Base-by-base conservation (phyloP, 441 rosid genomes). In the Erodium trifolium region DNA sequence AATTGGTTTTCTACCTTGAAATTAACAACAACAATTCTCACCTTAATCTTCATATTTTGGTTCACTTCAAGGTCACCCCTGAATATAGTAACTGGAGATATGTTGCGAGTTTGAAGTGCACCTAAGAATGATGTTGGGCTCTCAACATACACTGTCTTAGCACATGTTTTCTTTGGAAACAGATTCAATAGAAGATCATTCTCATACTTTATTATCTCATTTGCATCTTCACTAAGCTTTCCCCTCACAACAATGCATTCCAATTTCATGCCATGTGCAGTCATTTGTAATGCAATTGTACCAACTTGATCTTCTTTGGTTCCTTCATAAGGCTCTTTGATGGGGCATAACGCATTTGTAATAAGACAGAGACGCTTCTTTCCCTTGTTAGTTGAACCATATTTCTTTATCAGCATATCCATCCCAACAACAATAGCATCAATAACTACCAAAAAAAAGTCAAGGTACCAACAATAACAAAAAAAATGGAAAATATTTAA, bases 361-460 rank as follows among this genome's bases (percentile, higher is more conserved):
- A 91, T 80, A 63, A 93, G 92, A 79, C 95, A 91, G 16, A 91
- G 64, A 39, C 90, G 90, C 77, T 93, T 91, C 77, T 87, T 93
- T 70, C 96, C 96, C 80, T 84, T 88, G 82, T 79, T 75, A 16
- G 82, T 68, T 59, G 57, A 64, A 67, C 83, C 81, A 76, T 88
- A 91, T 71, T 71, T 85, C 77, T 91, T 93, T 67, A 93, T 91
- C 79, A 93, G 78, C 89, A 91, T 86, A 79, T 93, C 97, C 91
- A 93, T 85, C 68, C 97, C 99, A 75, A 93, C 96, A 79, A 89
- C 89, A 69, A 93, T 69, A 71, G 93, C 96, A 83, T 91, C 99
- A 79, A 91, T 84, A 86, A 86, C 97, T 93, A 78, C 57, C 27
- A 23, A 17, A 55, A 17, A 17, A 57, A 69, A 79, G 88, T 88